A percentile compares a stretch with the other conserved stretches of the same genome.
Conservation (phyloP, 202 grass and related monocot species). For the Digitaria exilis region DNA sequence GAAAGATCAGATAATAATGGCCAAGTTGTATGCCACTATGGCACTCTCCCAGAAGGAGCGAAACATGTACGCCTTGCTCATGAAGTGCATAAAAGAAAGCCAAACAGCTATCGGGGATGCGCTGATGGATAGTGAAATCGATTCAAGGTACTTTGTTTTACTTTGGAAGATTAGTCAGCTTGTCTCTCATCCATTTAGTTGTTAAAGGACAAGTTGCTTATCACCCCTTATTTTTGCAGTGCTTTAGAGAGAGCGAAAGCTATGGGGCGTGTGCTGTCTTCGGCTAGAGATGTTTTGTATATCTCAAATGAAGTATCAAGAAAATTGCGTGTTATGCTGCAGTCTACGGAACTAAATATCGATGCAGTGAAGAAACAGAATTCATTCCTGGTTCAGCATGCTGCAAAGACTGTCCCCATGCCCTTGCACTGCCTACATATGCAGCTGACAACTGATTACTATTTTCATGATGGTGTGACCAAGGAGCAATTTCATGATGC, state of each 20-base stretch:
- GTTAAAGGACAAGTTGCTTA: slow-evolving; percentile 33
- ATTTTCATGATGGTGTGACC: slow-evolving; percentile 49
- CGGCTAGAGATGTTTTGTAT: slow-evolving; percentile 70
- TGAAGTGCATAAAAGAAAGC: slow-evolving; percentile 73
- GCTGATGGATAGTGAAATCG: slow-evolving; percentile 58
- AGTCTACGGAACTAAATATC: slow-evolving; percentile 78
- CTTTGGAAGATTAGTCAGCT: slow-evolving; percentile 34
- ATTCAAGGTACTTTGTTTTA: slow-evolving; percentile 49
- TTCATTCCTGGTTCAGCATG: slow-evolving; percentile 95
- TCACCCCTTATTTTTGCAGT: slow-evolving; percentile 50
- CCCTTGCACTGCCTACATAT: slow-evolving; percentile 91
- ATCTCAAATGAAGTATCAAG: slow-evolving; percentile 59
- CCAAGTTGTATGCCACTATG: slow-evolving; percentile 78
- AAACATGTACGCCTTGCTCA: slow-evolving; percentile 59
- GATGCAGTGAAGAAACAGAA: slow-evolving; percentile 82
- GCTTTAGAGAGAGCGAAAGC: slow-evolving; percentile 87
- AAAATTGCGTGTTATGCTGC: slow-evolving; percentile 82
- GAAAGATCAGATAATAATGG: slow-evolving; percentile 91
- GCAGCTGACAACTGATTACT: slow-evolving; percentile 83
- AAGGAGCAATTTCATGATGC: slow-evolving; percentile 49
- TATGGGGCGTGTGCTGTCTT: slow-evolving; percentile 73
- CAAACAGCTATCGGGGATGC: slow-evolving; percentile 61
- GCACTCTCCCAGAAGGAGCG: slow-evolving; percentile 62
- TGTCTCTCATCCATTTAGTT: not conserved
- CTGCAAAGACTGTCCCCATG: slow-evolving; percentile 92